Conservation (phyloP, 2,329 filamentous ascomycete genomes). For the Pseudogymnoascus sp. region DNA sequence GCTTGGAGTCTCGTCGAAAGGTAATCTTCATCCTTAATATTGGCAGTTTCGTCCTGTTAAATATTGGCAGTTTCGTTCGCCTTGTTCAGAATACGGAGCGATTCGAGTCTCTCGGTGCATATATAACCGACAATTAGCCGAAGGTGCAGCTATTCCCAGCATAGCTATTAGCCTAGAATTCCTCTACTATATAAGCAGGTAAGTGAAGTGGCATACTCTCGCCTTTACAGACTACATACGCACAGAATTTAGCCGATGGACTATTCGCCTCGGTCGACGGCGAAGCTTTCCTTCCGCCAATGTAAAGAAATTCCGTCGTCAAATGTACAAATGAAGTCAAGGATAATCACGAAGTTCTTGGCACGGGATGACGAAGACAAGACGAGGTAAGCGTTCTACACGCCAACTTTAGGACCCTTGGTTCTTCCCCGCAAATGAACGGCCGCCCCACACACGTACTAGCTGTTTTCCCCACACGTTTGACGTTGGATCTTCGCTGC, state of each 20-base stretch:
- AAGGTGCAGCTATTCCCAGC: background rate
- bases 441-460: background rate
- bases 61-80: background rate
- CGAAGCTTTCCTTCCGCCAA: background rate
- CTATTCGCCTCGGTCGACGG: background rate
- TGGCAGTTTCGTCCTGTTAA: too few relatives aligned
- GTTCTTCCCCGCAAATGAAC: background rate
- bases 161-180: background rate
- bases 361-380: background rate
- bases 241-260: background rate
- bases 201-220: background rate
- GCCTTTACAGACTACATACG: background rate
- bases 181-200: background rate
- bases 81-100: background rate
- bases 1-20: too few relatives aligned
- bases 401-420: background rate
- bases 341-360: background rate
- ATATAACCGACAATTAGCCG: background rate
- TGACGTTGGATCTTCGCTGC: background rate
- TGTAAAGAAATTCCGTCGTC: background rate
- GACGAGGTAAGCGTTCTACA: background rate
- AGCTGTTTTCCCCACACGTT: background rate
- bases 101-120: background rate
- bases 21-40: too few relatives aligned
- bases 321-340: background rate